Evolutionary conservation across 2,329 filamentous ascomycete species (phyloP).

Genomic region (Alternaria panax): DNA sequence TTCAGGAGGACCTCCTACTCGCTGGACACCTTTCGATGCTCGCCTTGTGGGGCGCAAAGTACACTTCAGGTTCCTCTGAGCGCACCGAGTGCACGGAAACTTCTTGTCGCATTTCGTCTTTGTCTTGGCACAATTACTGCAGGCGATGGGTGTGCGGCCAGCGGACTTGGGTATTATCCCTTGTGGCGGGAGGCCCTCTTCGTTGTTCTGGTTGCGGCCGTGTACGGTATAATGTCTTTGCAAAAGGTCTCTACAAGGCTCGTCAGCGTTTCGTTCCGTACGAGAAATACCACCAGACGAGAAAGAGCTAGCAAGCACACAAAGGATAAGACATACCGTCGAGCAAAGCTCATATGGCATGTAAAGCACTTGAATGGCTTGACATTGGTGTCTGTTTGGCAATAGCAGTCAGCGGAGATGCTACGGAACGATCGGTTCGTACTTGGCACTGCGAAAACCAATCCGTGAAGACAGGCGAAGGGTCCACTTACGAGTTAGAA

Average conservation of each 20-base stretch:
- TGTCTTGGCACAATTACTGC: constrained; percentile 62
- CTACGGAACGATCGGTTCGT: constrained; percentile 1
- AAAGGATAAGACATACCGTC: constrained; percentile 51
- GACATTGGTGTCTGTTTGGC: constrained; percentile 58
- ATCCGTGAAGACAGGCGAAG: not conserved
- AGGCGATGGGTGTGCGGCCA: constrained; percentile 60
- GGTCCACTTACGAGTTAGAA: constrained; percentile 57
- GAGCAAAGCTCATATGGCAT: constrained; percentile 63
- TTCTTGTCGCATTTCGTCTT: constrained; percentile 64
- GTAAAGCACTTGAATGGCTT: constrained; percentile 64
- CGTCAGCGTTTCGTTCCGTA: constrained; percentile 20
- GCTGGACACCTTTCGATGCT: constrained; percentile 53
- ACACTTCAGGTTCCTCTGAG: constrained; percentile 58
- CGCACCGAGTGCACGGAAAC: constrained; percentile 62
- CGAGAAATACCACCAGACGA: not conserved
- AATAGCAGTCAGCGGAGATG: constrained; percentile 4
- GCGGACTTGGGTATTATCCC: constrained; percentile 62
- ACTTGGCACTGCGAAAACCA: not conserved
- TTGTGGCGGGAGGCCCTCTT: constrained; percentile 56
- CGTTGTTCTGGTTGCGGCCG: constrained; percentile 58
- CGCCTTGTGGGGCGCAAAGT: constrained; percentile 57
- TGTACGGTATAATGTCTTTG: constrained; percentile 62
- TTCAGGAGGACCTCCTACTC: constrained; percentile 34
- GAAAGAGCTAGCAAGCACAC: constrained; percentile 6
- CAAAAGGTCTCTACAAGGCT: constrained; percentile 55